A percentile compares a stretch with the other conserved stretches of the same genome.
Evolutionary conservation across 139 green algal species (phyloP).

Genomic region (Chlamydomonas asymmetrica): DNA sequence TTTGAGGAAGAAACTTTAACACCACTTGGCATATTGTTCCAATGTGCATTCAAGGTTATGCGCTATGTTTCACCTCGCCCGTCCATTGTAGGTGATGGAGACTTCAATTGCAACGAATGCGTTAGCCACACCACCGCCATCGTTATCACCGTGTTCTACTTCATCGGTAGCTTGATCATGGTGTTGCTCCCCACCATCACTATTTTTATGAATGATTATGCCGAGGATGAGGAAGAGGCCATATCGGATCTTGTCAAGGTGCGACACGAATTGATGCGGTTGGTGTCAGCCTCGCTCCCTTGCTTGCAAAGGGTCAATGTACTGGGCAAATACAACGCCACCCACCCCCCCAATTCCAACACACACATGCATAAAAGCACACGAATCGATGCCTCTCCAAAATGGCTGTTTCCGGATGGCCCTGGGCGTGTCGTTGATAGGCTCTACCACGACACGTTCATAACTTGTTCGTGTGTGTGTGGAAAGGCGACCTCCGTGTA

Average conservation of each 20-base stretch:
- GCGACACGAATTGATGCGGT: not conserved
- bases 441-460: no score
- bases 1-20: no score
- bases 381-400: no score
- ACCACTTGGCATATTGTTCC: no score
- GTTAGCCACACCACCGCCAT: not conserved
- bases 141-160: not conserved
- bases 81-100: not conserved
- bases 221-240: constrained; percentile 16
- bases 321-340: not conserved
- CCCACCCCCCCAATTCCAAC: not conserved
- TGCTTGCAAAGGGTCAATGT: not conserved
- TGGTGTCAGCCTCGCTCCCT: not conserved
- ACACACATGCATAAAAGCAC: not conserved
- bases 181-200: constrained; percentile 2
- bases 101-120: constrained; percentile 21
- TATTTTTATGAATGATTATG: constrained; percentile 22
- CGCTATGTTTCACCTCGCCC: no score
- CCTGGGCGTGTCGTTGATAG: no score
- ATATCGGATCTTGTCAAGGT: constrained; percentile 7
- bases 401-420: no score
- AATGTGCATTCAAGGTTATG: no score
- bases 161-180: constrained; percentile 4
- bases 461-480: no score
- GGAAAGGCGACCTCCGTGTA: no score